phyloP scores from a whole-genome alignment of 257 asterid genomes.

The Ehretia macrophylla region DNA sequence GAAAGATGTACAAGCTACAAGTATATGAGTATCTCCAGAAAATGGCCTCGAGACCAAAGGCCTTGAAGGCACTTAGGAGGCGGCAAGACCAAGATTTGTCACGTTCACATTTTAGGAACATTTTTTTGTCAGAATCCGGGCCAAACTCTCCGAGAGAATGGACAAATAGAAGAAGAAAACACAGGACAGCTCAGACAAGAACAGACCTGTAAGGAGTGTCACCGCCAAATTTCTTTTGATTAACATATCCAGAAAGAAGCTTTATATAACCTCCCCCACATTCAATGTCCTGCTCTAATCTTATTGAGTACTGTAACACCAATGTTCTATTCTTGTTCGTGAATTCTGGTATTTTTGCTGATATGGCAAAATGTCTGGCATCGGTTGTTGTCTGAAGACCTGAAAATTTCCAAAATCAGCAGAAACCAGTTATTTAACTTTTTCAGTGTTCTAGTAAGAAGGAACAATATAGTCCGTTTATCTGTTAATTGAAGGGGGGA shows the following conservation, averaged over 20 bases:
- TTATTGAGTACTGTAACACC: slow-evolving; percentile 85
- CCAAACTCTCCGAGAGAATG: background rate
- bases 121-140: background rate
- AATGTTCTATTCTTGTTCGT: slow-evolving; percentile 86
- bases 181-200: background rate
- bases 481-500: background rate
- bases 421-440: background rate
- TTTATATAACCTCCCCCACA: slow-evolving; percentile 97
- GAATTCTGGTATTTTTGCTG: slow-evolving; percentile 92
- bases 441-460: background rate
- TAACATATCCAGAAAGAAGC: slow-evolving; percentile 87
- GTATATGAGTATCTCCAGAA: too few relatives aligned
- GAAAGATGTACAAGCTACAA: too few relatives aligned
- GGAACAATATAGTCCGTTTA: too few relatives aligned
- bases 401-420: slow-evolving; percentile 26
- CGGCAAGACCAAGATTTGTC: too few relatives aligned
- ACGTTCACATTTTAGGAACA: too few relatives aligned
- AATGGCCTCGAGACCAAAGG: too few relatives aligned
- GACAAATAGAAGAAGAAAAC: slow-evolving; percentile 1
- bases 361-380: slow-evolving; percentile 82
- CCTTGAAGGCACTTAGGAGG: too few relatives aligned
- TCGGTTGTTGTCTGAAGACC: slow-evolving; percentile 88
- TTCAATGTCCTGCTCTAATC: slow-evolving; percentile 92
- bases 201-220: slow-evolving; percentile 95
- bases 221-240: slow-evolving; percentile 96